phyloP scores from a whole-genome alignment of 2,329 filamentous ascomycete species.

The Daldinia sp. region DNA sequence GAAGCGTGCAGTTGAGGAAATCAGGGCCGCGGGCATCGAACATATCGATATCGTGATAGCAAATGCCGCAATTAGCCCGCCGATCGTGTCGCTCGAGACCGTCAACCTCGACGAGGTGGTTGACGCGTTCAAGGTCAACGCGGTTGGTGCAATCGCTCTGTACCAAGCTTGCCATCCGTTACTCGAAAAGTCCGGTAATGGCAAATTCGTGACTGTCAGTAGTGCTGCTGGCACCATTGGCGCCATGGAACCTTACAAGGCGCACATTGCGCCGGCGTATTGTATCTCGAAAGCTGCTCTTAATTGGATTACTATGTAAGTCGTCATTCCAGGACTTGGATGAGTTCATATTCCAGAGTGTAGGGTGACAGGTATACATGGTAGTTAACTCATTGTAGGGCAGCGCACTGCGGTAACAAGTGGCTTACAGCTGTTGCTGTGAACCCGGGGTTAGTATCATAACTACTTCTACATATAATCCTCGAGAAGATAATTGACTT shows the following conservation, averaged over 20 bases:
- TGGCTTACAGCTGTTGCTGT: not conserved
- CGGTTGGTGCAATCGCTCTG: conserved; percentile 46
- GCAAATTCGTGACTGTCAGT: conserved; percentile 50
- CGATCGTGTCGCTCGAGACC: not conserved
- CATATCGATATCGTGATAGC: not conserved
- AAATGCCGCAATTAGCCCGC: not conserved
- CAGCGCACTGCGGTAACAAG: not conserved
- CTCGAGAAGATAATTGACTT: not conserved
- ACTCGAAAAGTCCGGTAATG: conserved; percentile 49
- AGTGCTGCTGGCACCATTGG: conserved; percentile 47
- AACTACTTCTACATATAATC: not conserved
- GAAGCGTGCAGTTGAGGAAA: not conserved
- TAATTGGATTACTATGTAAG: conserved; percentile 50
- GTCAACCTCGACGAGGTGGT: not conserved
- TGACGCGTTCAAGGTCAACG: conserved; percentile 43
- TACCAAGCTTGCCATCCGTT: conserved; percentile 50
- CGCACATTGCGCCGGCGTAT: conserved; percentile 47
- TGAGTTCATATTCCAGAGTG: too few relatives aligned
- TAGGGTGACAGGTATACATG: not conserved
- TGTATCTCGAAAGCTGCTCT: conserved; percentile 51
- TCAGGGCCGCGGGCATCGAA: not conserved
- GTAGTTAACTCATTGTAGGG: not conserved
- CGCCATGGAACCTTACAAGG: conserved; percentile 31
- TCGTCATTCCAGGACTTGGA: not conserved
- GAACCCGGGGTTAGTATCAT: not conserved